A percentile compares a stretch with the other conserved stretches of the same genome.
Conservation (phyloP, 805 yeast species). For the Starmerella stigmatis region DNA sequence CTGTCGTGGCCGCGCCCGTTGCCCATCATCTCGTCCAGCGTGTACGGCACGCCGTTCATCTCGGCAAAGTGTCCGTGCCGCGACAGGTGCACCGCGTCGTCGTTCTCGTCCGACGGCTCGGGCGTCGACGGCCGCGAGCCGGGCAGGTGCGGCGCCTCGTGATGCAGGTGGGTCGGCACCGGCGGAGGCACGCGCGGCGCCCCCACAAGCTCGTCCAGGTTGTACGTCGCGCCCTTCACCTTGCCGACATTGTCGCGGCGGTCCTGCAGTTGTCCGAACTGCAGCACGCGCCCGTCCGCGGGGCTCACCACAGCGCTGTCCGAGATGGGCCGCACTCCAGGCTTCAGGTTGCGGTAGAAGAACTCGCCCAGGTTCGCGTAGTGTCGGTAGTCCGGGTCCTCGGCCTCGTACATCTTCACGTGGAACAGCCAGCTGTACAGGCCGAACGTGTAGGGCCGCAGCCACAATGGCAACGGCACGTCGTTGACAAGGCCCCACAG, state of each 20-base stretch:
- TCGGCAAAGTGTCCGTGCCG: slow-evolving; percentile 68
- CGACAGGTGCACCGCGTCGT: slow-evolving; percentile 32
- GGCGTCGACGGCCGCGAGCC: background rate
- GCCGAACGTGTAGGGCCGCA: slow-evolving; percentile 70
- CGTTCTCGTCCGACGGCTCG: slow-evolving; percentile 4
- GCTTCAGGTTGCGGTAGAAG: slow-evolving; percentile 70
- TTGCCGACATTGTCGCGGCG: slow-evolving; percentile 63
- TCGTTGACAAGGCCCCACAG: slow-evolving; percentile 90
- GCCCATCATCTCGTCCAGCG: slow-evolving; percentile 59
- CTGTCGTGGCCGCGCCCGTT: slow-evolving; percentile 44
- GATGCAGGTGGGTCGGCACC: background rate
- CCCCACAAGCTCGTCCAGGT: slow-evolving; percentile 81
- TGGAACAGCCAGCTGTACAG: slow-evolving; percentile 75
- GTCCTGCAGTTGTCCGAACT: slow-evolving; percentile 73
- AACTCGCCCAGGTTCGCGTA: slow-evolving; percentile 81
- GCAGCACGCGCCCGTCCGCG: slow-evolving; percentile 83
- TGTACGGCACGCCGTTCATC: slow-evolving; percentile 60
- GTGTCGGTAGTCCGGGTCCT: slow-evolving; percentile 62
- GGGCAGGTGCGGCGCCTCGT: slow-evolving; percentile 7
- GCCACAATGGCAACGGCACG: slow-evolving; percentile 74
- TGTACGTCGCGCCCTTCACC: slow-evolving; percentile 91
- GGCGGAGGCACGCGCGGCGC: slow-evolving; percentile 22
- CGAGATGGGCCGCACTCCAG: slow-evolving; percentile 69
- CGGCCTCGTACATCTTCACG: slow-evolving; percentile 80
- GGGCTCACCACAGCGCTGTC: slow-evolving; percentile 69